Evolutionary conservation across 225 moss, liverwort and hornwort genomes (phyloP), one percentile per base, ranked within the genome.

Genomic region (Takakia lepidozioides): DNA sequence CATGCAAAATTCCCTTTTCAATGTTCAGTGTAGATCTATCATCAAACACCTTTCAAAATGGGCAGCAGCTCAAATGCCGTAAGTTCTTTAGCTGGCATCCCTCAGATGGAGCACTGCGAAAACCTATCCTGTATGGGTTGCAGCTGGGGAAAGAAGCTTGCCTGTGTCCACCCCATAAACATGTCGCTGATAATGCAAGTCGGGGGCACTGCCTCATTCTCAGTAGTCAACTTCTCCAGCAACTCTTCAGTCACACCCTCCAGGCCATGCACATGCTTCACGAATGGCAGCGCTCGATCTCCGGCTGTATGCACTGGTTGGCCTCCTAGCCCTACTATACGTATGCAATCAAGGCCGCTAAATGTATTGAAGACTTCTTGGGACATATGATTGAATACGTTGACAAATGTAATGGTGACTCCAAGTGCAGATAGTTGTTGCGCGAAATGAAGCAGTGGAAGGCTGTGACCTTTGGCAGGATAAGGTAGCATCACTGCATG

Each of bases 161-260:
- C 72, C 66, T 67, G 72, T 6, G 67, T 62, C 72, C 72, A 72
- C 27, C 72, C 72, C 14, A 55, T 62, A 43, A 72, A 67, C 16
- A 58, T 16, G 62, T 67, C 72, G 46, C 62, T 67, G 37, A 72
- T 8, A 27, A 72, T 58, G 49, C 62, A 72, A 14, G 58, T 58
- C 47, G 46, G 25, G 10, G 59, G 3, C 7, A 29, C 25, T 13
- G 57, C 28, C 5, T 4, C 34, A 50, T 11, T 29, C 43, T 36
- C 49, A 2, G 53, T 27, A 39, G 10, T 24, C 8, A 66, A 48
- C 1, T 48, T 54, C 4, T 37, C 28, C 21, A 73, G 15, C 7
- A 67, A 20, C 4, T 37, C 29, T 38, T 67, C 63, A 2, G 54
- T n/a, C 50, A 55, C 63, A 28, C 29, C 58, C 52, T 63, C 34